phyloP scores from a whole-genome alignment of 495 filamentous ascomycete species.

The Tuber borchii region DNA sequence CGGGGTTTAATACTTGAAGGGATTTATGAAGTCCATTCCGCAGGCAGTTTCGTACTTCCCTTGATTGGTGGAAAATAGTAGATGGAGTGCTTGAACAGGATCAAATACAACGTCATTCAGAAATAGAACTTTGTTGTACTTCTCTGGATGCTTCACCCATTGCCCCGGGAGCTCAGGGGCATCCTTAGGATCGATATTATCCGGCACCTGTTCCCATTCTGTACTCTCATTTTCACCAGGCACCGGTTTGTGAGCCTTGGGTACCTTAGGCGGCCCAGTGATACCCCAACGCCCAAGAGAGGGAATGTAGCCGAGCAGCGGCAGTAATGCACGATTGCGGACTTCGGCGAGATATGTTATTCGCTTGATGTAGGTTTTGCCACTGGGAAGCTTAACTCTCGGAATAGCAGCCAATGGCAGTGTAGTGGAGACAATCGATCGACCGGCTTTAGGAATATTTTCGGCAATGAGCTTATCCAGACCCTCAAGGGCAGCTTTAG shows the following conservation, averaged over 20 bases:
- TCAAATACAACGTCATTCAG: slow-evolving; percentile 71
- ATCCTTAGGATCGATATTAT: slow-evolving; percentile 5
- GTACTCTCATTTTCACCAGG: background rate
- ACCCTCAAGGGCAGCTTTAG: slow-evolving; percentile 45
- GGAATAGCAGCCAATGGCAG: slow-evolving; percentile 47
- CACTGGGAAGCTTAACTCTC: slow-evolving; percentile 56
- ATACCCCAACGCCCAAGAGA: slow-evolving; percentile 25
- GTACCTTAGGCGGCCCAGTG: slow-evolving; percentile 9
- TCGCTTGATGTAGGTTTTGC: slow-evolving; percentile 58
- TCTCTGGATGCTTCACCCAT: slow-evolving; percentile 42
- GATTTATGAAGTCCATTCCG: slow-evolving; percentile 67
- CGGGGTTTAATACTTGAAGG: slow-evolving; percentile 54
- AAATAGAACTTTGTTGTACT: slow-evolving; percentile 65
- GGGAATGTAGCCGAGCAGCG: slow-evolving; percentile 48
- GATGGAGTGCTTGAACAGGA: slow-evolving; percentile 61
- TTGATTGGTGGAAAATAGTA: slow-evolving; percentile 68
- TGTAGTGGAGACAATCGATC: slow-evolving; percentile 38
- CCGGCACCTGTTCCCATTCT: slow-evolving; percentile 17
- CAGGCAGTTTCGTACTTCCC: slow-evolving; percentile 69
- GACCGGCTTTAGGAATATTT: slow-evolving; percentile 51
- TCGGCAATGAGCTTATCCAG: slow-evolving; percentile 47
- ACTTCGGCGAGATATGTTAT: slow-evolving; percentile 72
- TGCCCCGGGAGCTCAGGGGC: slow-evolving; percentile 22
- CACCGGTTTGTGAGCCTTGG: background rate
- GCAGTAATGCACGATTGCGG: slow-evolving; percentile 64